Evolutionary conservation across 345 rosid genomes (phyloP), one percentile per base, ranked within the genome.

Genomic region (Eucalyptus rudis): DNA sequence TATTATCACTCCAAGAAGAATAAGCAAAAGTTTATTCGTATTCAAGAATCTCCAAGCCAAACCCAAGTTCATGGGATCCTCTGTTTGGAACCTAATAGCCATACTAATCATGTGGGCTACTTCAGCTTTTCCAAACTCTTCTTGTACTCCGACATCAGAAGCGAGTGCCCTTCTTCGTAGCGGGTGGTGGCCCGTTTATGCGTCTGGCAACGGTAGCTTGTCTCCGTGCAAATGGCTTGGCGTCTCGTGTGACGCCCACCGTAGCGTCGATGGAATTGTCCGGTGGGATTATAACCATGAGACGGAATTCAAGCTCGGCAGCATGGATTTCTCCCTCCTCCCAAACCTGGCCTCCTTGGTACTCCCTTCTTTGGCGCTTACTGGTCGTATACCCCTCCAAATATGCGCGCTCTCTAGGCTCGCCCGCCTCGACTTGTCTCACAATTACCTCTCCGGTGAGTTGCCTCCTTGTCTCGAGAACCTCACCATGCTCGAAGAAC

Each of bases 251-350:
- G 15, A 62, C 10, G 36, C 71, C 71, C 33, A 13, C 19, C 4
- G 71, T 1, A 62, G 33, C 36, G 33, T 29, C 15, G n/a, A n/a
- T n/a, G 0, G 8, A 62, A 62, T 62, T 7, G 7, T 5, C 64
- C n/a, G 0, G n/a, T 6, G n/a, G 14, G 2, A 1, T 58, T 10
- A 1, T 25, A 0, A 10, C 27, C 5, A 25, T 59, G 0, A 0
- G 31, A 5, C 0, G 15, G 31, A 27, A 0, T 14, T 29, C 9
- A 29, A 62, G 0, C 8, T 62, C 71, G 71, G 71, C 71, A 62
- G 14, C 71, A 27, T 62, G 71, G 1, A 62, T 29, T 62, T 62
- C 31, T 13, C 71, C 71, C 33, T 62, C 71, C 33, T 62, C 71
- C 71, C 71, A 13, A 62, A 62, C 71, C 71, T 62, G 33, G 71